Evolutionary conservation across 2,329 filamentous ascomycete genomes (phyloP).

Genomic region (Clarireedia sp.): DNA sequence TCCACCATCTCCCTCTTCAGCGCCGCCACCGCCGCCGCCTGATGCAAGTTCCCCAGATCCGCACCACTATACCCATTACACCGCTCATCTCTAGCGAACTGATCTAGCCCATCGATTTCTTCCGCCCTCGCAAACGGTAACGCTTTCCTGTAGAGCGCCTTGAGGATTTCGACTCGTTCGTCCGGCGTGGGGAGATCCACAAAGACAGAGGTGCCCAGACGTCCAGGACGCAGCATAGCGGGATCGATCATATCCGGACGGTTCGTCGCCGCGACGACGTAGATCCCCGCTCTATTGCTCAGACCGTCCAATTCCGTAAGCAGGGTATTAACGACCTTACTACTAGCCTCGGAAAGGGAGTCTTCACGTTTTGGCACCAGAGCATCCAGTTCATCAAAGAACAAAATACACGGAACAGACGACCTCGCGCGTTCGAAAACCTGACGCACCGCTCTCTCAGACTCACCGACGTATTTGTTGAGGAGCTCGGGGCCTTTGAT

Average conservation of each 20-base stretch:
- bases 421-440: conserved; percentile 83
- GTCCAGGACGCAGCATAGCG: conserved; percentile 86
- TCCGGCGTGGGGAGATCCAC: conserved; percentile 74
- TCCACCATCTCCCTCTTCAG: conserved; percentile 26
- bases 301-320: conserved; percentile 91
- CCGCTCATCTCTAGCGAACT: conserved; percentile 55
- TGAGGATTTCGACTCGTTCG: conserved; percentile 80
- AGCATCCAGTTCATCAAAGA: conserved; percentile 96
- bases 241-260: conserved; percentile 93
- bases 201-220: conserved; percentile 81
- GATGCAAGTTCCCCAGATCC: conserved; percentile 48
- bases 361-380: conserved; percentile 79
- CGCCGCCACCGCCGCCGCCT: conserved; percentile 29
- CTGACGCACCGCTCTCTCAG: conserved; percentile 84
- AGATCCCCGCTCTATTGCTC: conserved; percentile 72
- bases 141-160: conserved; percentile 51
- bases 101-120: conserved; percentile 46
- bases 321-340: conserved; percentile 88
- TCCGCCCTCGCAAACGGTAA: conserved; percentile 45
- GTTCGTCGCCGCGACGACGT: conserved; percentile 92
- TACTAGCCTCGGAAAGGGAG: conserved; percentile 69
- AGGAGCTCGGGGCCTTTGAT: conserved; percentile 94
- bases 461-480: conserved; percentile 97
- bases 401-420: conserved; percentile 85
- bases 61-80: conserved; percentile 73